These are phyloP conservation scores for Prillingera fragicola DNA, from an alignment of 1,284 basidiomycete genomes.

Conservation along the genomic window DNA sequence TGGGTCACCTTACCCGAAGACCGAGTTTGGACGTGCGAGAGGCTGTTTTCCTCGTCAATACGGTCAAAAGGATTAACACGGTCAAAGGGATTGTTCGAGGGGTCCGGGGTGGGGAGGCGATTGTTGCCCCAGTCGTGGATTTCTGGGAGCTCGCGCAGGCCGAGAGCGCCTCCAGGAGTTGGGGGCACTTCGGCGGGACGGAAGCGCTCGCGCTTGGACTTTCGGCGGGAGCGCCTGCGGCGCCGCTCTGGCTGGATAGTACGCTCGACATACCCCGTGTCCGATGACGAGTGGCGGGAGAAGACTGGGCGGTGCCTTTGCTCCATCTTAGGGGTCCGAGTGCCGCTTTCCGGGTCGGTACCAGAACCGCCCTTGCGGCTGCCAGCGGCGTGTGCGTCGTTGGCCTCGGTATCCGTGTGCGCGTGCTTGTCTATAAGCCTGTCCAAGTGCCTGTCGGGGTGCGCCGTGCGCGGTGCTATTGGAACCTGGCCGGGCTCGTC, in stretches of 20 bases:
- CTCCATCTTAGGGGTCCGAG: no score
- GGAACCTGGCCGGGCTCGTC: constrained; percentile 11
- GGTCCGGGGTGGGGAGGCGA: constrained; percentile 3
- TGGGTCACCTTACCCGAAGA: constrained; percentile 1
- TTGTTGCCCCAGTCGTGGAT: constrained; percentile 7
- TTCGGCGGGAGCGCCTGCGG: no score
- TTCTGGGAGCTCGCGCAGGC: constrained; percentile 1
- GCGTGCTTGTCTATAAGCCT: no score
- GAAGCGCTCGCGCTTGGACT: constrained; percentile 1
- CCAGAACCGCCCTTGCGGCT: not conserved
- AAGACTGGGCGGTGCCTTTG: no score
- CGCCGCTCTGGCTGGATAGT: no score
- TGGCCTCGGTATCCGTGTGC: not conserved
- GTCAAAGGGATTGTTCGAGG: constrained; percentile 12
- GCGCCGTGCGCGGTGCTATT: not conserved
- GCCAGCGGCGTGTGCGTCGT: not conserved
- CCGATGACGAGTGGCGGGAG: no score
- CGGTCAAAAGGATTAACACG: constrained; percentile 18
- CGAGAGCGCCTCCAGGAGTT: constrained; percentile 9
- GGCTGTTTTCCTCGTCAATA: constrained; percentile 15
- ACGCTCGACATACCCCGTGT: no score
- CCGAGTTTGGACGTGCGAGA: no score
- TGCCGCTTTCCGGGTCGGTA: not conserved
- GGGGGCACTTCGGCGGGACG: constrained; percentile 12
- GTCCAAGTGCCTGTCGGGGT: no score